phyloP scores from a whole-genome alignment of 2,329 filamentous ascomycete species.

The Claviceps monticola region DNA sequence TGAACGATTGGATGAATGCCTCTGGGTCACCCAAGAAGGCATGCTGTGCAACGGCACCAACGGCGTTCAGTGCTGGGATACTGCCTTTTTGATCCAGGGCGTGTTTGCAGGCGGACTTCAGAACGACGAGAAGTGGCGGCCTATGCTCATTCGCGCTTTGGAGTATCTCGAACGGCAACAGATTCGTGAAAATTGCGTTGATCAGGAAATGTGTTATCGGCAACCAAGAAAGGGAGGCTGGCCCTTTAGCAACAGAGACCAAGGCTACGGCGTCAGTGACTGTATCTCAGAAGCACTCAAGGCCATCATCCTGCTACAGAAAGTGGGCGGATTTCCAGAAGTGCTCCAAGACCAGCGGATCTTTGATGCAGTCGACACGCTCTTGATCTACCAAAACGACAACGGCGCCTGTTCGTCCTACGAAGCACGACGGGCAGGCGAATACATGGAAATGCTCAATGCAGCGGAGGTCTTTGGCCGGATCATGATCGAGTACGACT shows the following conservation, averaged over 20 bases:
- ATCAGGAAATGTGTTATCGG: constrained; percentile 72
- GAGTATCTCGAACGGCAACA: constrained; percentile 84
- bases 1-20: constrained; percentile 68
- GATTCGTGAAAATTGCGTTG: constrained; percentile 66
- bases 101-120: constrained; percentile 59
- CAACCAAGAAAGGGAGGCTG: constrained; percentile 87
- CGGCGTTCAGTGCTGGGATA: constrained; percentile 97
- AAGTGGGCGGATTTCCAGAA: constrained; percentile 58
- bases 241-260: constrained; percentile 85
- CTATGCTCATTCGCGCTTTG: constrained; percentile 72
- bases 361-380: constrained; percentile 77
- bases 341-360: constrained; percentile 65
- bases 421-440: constrained; percentile 66
- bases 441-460: constrained; percentile 73
- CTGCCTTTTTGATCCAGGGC: constrained; percentile 75
- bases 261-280: constrained; percentile 92
- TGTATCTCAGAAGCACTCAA: constrained; percentile 88
- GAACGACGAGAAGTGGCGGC: constrained; percentile 60
- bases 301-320: constrained; percentile 71
- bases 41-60: constrained; percentile 96
- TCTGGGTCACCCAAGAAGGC: constrained; percentile 87
- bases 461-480: constrained; percentile 91
- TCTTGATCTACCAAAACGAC: constrained; percentile 80
- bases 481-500: constrained; percentile 99
- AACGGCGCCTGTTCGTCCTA: constrained; percentile 85